phyloP scores from a whole-genome alignment of 2,329 filamentous ascomycete species.

The Leptographium galeiforme region DNA sequence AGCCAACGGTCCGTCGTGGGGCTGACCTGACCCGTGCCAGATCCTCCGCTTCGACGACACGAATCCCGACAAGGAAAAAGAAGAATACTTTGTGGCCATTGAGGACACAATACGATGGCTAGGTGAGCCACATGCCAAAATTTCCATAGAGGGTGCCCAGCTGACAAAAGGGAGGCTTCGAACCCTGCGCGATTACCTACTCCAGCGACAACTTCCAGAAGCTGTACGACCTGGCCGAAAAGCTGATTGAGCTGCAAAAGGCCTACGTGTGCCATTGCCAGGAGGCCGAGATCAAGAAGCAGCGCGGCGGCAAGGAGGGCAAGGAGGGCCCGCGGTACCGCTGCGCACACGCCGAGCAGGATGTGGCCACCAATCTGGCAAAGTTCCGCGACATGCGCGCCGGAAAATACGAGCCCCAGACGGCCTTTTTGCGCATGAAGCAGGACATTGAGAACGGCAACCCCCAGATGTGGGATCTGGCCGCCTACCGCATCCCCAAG shows the following conservation, averaged over 20 bases:
- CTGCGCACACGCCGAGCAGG: slow-evolving; percentile 66
- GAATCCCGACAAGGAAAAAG: slow-evolving; percentile 86
- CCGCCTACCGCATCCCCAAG: slow-evolving; percentile 74
- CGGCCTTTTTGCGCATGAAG: slow-evolving; percentile 87
- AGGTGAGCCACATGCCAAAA: slow-evolving; percentile 16
- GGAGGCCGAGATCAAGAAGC: slow-evolving; percentile 70
- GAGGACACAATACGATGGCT: slow-evolving; percentile 80
- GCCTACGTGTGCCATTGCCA: slow-evolving; percentile 83
- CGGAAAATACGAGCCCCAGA: slow-evolving; percentile 74
- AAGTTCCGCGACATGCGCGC: slow-evolving; percentile 87
- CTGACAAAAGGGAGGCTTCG: slow-evolving; percentile 39
- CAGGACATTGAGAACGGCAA: slow-evolving; percentile 74
- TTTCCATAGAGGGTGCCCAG: too few species aligned
- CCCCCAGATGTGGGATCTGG: slow-evolving; percentile 67
- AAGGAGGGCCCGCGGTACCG: slow-evolving; percentile 58
- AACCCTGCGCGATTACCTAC: slow-evolving; percentile 66
- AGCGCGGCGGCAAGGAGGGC: slow-evolving; percentile 64
- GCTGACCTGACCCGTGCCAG: slow-evolving; percentile 4
- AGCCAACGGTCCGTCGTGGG: too few species aligned
- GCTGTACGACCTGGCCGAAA: slow-evolving; percentile 79
- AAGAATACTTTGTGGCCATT: slow-evolving; percentile 81
- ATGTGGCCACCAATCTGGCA: slow-evolving; percentile 55
- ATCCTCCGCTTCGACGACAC: slow-evolving; percentile 55
- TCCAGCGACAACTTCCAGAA: slow-evolving; percentile 82
- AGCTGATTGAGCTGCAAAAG: slow-evolving; percentile 58